Percentiles rank a stretch among this genome's conserved stretches.
Conservation (phyloP, 2,329 filamentous ascomycete genomes). For the Erysiphe pulchra region DNA sequence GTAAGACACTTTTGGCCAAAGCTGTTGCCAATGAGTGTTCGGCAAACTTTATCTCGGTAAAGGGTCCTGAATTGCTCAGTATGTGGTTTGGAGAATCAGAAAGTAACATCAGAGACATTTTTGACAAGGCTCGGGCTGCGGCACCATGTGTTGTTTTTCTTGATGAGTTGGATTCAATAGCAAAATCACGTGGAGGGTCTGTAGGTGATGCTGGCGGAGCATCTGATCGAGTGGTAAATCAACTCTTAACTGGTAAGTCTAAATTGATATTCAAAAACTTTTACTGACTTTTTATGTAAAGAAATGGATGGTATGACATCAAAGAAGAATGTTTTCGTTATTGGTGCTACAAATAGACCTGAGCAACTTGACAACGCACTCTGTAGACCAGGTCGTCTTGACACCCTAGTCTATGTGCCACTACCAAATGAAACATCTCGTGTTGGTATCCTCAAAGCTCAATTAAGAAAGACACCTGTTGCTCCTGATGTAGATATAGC, state of each 20-base stretch:
- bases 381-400: constrained; percentile 70
- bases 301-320: constrained; percentile 92
- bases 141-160: constrained; percentile 93
- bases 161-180: constrained; percentile 94
- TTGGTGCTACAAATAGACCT: constrained; percentile 82
- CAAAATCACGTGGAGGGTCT: constrained; percentile 95
- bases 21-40: constrained; percentile 87
- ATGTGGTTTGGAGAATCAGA: constrained; percentile 97
- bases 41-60: constrained; percentile 95
- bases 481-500: constrained; percentile 33
- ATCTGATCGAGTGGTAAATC: constrained; percentile 98
- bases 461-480: constrained; percentile 25
- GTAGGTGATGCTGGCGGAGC: constrained; percentile 91
- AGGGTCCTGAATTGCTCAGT: constrained; percentile 85
- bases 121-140: constrained; percentile 62
- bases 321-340: constrained; percentile 75
- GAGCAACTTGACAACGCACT: constrained; percentile 95
- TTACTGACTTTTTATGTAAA: constrained; percentile 11
- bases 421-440: constrained; percentile 56
- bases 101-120: constrained; percentile 74
- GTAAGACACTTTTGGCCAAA: constrained; percentile 93
- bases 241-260: constrained; percentile 74
- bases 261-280: not conserved
- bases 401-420: constrained; percentile 72
- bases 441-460: constrained; percentile 59